phyloP scores from a whole-genome alignment of 2,329 filamentous ascomycete species.

The Colletotrichum lupini region DNA sequence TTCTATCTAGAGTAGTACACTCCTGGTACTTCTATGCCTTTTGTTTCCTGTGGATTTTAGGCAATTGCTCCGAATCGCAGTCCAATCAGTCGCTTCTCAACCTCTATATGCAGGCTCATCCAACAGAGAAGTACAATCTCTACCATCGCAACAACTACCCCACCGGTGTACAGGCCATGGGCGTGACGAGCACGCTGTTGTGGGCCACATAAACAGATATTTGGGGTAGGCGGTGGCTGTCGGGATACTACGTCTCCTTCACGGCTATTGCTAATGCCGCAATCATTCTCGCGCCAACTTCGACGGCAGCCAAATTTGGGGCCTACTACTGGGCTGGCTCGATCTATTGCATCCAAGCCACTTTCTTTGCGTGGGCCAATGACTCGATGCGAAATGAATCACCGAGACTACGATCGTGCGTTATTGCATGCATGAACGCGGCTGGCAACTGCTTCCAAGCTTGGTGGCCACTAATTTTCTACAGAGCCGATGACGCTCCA shows the following conservation, averaged over 20 bases:
- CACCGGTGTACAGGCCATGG: conserved; percentile 10
- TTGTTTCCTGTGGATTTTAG: conserved; percentile 17
- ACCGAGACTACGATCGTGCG: neutral
- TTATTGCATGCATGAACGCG: conserved; percentile 22
- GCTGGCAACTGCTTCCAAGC: conserved; percentile 18
- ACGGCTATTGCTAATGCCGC: conserved; percentile 7
- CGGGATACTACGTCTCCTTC: conserved; percentile 2
- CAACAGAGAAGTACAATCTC: neutral
- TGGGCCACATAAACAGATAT: conserved; percentile 9
- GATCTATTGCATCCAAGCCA: conserved; percentile 14
- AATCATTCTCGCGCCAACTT: conserved; percentile 4
- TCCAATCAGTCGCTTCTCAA: conserved; percentile 16
- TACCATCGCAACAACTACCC: conserved; percentile 18
- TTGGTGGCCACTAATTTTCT: conserved; percentile 17
- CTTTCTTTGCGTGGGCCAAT: conserved; percentile 20
- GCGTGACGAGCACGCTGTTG: conserved; percentile 5
- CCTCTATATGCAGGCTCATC: conserved; percentile 15
- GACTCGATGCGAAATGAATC: conserved; percentile 5
- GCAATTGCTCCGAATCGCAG: conserved; percentile 10
- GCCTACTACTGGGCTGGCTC: conserved; percentile 12
- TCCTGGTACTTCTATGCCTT: conserved; percentile 17
- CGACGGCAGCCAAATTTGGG: conserved; percentile 6
- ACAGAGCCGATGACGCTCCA: conserved; percentile 2
- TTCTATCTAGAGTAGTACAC: neutral
- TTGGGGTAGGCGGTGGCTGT: conserved; percentile 6